Evolutionary conservation across 2,329 filamentous ascomycete species (phyloP).

Genomic region (Epichloe amarillans): DNA sequence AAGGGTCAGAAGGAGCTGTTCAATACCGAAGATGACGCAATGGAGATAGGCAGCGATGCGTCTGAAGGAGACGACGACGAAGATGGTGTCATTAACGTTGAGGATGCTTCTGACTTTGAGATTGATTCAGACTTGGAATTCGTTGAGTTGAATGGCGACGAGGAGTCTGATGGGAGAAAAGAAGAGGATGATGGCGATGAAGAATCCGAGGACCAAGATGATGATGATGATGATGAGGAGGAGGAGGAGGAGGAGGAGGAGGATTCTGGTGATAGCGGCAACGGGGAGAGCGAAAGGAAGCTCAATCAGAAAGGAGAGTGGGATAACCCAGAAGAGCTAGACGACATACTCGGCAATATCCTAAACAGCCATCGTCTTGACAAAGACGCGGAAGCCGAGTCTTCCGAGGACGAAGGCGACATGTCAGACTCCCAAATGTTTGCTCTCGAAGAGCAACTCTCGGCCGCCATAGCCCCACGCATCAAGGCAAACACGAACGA

Average conservation of each 20-base stretch:
- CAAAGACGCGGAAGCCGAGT: conserved; percentile 41
- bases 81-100: conserved; percentile 13
- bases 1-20: conserved; percentile 82
- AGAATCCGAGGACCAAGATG: not conserved
- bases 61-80: conserved; percentile 30
- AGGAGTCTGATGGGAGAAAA: conserved; percentile 18
- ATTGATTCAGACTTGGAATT: conserved; percentile 36
- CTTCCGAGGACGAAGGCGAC: conserved; percentile 54
- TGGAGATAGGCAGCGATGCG: conserved; percentile 32
- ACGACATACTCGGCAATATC: conserved; percentile 64
- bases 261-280: conserved; percentile 25
- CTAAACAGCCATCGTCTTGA: conserved; percentile 58
- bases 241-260: not conserved
- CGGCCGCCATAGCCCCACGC: conserved; percentile 72
- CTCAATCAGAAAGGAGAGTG: conserved; percentile 28
- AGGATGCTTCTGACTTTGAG: conserved; percentile 7
- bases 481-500: conserved; percentile 42
- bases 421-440: conserved; percentile 98
- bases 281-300: conserved; percentile 25
- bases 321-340: conserved; percentile 38
- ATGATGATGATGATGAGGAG: conserved; percentile 24
- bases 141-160: conserved; percentile 30
- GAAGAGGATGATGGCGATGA: conserved; percentile 17
- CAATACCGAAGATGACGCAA: conserved; percentile 49
- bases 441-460: conserved; percentile 68